A percentile compares a stretch with the other conserved stretches of the same genome.
Evolutionary conservation across 2,329 filamentous ascomycete species (phyloP).

Genomic region (Hymenoscyphus infarciens): DNA sequence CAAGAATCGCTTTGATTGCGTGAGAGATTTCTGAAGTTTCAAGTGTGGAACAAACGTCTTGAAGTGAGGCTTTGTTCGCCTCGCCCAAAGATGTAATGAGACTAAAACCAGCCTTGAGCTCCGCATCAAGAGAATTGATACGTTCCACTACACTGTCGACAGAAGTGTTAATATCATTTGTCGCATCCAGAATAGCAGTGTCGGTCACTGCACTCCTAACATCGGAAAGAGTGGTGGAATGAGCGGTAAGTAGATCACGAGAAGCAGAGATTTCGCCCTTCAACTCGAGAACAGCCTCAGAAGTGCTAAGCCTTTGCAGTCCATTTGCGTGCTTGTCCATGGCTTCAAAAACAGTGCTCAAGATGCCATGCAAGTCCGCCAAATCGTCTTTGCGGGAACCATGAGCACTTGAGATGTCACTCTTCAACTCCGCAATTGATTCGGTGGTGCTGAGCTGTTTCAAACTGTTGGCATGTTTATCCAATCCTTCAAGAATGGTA

Average conservation of each 20-base stretch:
- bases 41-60: not conserved
- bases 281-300: slow-evolving; percentile 1
- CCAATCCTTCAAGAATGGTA: not conserved
- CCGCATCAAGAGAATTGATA: slow-evolving; percentile 1
- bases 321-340: not conserved
- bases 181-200: not conserved
- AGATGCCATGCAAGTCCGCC: not conserved
- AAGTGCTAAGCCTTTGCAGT: not conserved
- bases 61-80: not conserved
- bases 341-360: not conserved
- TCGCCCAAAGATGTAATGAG: not conserved
- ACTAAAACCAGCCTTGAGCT: not conserved
- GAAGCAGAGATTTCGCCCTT: not conserved
- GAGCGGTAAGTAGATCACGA: not conserved
- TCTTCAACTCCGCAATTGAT: not conserved
- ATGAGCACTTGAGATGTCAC: not conserved
- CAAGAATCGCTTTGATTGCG: slow-evolving; percentile 4
- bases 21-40: slow-evolving; percentile 3
- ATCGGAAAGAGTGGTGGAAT: slow-evolving; percentile 1
- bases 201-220: not conserved
- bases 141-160: slow-evolving; percentile 1
- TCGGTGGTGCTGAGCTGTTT: not conserved
- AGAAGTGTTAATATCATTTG: not conserved
- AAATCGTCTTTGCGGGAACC: not conserved
- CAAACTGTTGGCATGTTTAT: not conserved